Base-by-base conservation (phyloP, 164 flowering plant genomes). In the Piper betle region DNA sequence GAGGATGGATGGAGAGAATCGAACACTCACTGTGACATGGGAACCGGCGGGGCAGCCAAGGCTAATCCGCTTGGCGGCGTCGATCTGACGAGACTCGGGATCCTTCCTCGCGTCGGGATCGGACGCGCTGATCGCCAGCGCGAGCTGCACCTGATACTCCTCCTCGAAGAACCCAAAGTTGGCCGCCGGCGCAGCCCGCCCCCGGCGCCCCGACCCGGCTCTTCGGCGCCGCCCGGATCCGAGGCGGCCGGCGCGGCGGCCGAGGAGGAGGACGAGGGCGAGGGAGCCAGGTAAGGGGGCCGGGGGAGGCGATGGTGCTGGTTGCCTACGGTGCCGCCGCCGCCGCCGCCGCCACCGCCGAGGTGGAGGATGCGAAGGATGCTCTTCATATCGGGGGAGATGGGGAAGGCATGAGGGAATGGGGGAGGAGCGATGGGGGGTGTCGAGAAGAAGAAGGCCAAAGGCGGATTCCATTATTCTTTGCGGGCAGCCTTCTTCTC, bases 131-230 rank as follows among this genome's bases (percentile, higher is more conserved):
- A 93, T 83, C 50, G 99, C 99, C 58, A 93, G 64, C 39, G 97
- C 99, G 60, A 93, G 76, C 76, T 93, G 95, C 39, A 93, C 81
- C 69, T 90, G 96, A 69, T 79, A 93, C 78, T 93, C 99, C 78
- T 93, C 99, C 67, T 93, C 96, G 67, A 86, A 72, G 64, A 82
- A 81, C 74, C 74, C 80, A 58, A 77, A 86, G 66, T 82, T 83
- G 1, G 61, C 70, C 62, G 54, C 61, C 60, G 16, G 11, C 52
- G 18, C n/a, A 68, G 43, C 5, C 33, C 61, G 53, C 60, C 59
- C 18, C 16, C 52, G 33, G 16, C 56, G 11, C n/a, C 59, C 57
- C 59, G 37, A 11, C 52, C 17, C 61, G 19, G 19, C n/a, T 55
- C 64, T 11, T 42, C 59, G 8, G 62, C 55, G 19, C 38, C 61